Conservation (phyloP, 2,329 filamentous ascomycete species). For the Pyricularia sp. region DNA sequence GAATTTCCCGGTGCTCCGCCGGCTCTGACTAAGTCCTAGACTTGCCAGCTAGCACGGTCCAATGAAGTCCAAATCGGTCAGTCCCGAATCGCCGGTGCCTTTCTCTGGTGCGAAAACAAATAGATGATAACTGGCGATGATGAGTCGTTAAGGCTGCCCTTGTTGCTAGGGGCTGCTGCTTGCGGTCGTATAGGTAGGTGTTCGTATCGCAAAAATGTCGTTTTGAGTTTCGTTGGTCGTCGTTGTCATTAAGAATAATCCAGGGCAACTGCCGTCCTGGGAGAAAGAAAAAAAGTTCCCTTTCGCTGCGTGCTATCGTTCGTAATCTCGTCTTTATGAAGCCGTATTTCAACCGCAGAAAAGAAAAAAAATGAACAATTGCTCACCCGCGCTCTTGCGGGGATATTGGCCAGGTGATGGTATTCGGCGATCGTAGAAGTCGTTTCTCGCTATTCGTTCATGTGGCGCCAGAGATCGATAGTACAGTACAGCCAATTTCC, state of each 20-base stretch:
- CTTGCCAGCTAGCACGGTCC: background rate
- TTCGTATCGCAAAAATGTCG: background rate
- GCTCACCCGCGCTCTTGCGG: background rate
- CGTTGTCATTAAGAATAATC: background rate
- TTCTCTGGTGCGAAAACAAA: background rate
- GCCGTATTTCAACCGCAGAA: slow-evolving; percentile 1
- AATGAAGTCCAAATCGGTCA: background rate
- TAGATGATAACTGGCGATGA: background rate
- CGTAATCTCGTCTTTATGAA: slow-evolving; percentile 4
- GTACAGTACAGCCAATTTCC: background rate
- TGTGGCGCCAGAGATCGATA: background rate
- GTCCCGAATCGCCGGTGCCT: background rate
- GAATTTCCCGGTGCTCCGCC: background rate
- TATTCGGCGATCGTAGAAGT: background rate
- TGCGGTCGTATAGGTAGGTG: background rate
- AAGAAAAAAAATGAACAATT: slow-evolving; percentile 8
- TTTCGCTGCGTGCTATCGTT: slow-evolving; percentile 3
- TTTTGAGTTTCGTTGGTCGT: background rate
- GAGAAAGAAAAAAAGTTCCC: slow-evolving; percentile 7
- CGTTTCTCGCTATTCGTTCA: background rate
- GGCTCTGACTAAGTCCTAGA: background rate
- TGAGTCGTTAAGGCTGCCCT: background rate
- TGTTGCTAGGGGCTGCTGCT: background rate
- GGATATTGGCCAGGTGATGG: background rate
- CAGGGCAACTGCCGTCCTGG: background rate